A percentile compares a stretch with the other conserved stretches of the same genome.
Evolutionary conservation across 2,329 filamentous ascomycete species (phyloP).

Genomic region (Fusarium algeriense): DNA sequence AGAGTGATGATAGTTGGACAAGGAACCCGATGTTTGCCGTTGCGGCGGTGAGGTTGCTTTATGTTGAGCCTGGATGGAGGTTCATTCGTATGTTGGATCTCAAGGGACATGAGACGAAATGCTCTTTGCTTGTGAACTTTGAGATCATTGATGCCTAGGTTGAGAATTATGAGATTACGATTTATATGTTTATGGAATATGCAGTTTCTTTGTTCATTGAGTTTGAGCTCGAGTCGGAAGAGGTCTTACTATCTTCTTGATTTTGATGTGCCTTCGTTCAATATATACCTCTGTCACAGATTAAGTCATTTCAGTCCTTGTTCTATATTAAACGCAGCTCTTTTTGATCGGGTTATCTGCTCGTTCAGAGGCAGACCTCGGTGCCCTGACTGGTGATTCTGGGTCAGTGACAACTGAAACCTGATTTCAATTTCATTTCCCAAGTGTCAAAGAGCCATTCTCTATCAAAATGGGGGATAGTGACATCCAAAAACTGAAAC

Average conservation of each 20-base stretch:
- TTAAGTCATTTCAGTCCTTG: not conserved
- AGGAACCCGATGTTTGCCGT: constrained; percentile 73
- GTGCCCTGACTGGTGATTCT: no score
- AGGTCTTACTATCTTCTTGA: not conserved
- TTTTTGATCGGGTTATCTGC: no score
- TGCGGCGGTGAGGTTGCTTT: constrained; percentile 69
- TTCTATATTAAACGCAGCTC: no score
- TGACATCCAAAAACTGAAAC: no score
- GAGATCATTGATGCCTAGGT: constrained; percentile 61
- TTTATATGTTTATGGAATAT: constrained; percentile 5
- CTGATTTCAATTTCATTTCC: no score
- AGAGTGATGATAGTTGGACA: constrained; percentile 73
- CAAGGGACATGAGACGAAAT: constrained; percentile 72
- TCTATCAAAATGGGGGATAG: no score
- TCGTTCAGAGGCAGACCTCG: no score
- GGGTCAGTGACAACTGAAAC: no score
- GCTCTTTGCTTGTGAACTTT: constrained; percentile 72
- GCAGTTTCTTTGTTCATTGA: not conserved
- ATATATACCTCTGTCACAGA: not conserved
- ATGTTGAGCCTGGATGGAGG: constrained; percentile 68
- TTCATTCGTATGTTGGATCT: constrained; percentile 75
- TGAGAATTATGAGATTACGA: constrained; percentile 13
- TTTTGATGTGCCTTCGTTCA: not conserved
- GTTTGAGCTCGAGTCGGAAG: not conserved
- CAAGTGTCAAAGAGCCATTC: no score